Conservation (phyloP, 169 alveolate genomes). For the Plasmodium vivax region DNA sequence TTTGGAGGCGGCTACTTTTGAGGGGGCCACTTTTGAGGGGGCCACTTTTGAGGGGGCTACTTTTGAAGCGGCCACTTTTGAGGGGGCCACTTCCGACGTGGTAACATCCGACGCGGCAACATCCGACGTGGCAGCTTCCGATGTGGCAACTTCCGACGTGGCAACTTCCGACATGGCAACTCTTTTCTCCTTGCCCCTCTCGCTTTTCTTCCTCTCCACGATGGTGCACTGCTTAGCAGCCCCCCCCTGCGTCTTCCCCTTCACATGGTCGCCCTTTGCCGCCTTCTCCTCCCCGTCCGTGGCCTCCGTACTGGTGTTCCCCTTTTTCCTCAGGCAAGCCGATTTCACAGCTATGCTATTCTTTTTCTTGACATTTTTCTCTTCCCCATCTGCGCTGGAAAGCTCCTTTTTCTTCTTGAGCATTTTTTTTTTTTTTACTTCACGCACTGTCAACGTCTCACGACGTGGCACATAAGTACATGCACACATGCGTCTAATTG, state of each 20-base stretch:
- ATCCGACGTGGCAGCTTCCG: too few relatives aligned
- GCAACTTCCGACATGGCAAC: background rate
- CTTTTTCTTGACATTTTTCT: slow-evolving; percentile 17
- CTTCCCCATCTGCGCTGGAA: slow-evolving; percentile 15
- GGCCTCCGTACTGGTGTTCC: background rate
- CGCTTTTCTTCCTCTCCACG: background rate
- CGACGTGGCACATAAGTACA: background rate
- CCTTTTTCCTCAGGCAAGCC: slow-evolving; percentile 4
- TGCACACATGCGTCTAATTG: background rate
- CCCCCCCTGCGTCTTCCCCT: background rate
- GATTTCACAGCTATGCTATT: background rate
- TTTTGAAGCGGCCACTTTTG: background rate
- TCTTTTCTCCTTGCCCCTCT: background rate
- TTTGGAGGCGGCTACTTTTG: too few relatives aligned
- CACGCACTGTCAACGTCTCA: background rate
- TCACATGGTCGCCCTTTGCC: background rate
- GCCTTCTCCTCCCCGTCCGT: slow-evolving; percentile 9
- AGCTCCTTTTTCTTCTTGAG: slow-evolving; percentile 45
- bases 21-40: too few relatives aligned
- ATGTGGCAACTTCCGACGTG: too few relatives aligned
- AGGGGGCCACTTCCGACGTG: background rate
- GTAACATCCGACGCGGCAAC: too few relatives aligned
- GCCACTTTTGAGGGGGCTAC: too few relatives aligned
- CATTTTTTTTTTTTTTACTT: slow-evolving; percentile 9
- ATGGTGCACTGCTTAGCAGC: background rate